Evolutionary conservation across 371 early-diverging fungal species (phyloP), one percentile per base, ranked within the genome.

Genomic region (Basidiobolus meristosporus): DNA sequence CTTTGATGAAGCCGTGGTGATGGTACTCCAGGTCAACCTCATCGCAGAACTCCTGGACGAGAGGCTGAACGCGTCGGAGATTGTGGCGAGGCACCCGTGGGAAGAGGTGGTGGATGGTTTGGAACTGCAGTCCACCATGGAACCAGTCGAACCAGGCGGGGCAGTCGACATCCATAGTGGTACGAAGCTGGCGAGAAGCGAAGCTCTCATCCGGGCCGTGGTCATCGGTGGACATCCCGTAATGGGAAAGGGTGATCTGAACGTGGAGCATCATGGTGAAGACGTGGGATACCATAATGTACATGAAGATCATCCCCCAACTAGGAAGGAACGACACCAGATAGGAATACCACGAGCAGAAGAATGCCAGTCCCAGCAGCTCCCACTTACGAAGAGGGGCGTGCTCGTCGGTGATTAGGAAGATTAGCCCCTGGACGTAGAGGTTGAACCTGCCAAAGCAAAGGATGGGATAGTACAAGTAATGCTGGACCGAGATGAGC

Each of bases 141-240:
- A 91, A 83, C 91, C 91, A 92, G 52, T 95, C 93, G 31, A 95
- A 45, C 84, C 84, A 91, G 44, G 56, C 58, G 7, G 92, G 86
- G 58, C 96, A 95, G 44, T 88, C 85, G 0, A 92, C 85, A 59
- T 95, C 90, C 87, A 92, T 90, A n/a, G 88, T 87, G 0, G 96
- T 95, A 38, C 92, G 70, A 23, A 90, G 59, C 64, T 75, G 80
- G 51, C 79, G 77, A 31, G 73, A 79, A 2, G 84, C 75, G 50
- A 86, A 92, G 22, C 73, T 62, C 51, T 87, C 88, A 21, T 62
- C 52, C 0, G 75, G 71, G 14, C 75, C 75, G 30, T 68, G 52
- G 26, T 81, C 80, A 44, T 74, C 77, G 2, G 85, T 85, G 14
- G 81, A 74, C 96, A 95, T 95, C 44, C 86, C 90, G 65, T 87